Conservation (phyloP, 2,329 filamentous ascomycete species). For the Pestalotiopsis sp. region DNA sequence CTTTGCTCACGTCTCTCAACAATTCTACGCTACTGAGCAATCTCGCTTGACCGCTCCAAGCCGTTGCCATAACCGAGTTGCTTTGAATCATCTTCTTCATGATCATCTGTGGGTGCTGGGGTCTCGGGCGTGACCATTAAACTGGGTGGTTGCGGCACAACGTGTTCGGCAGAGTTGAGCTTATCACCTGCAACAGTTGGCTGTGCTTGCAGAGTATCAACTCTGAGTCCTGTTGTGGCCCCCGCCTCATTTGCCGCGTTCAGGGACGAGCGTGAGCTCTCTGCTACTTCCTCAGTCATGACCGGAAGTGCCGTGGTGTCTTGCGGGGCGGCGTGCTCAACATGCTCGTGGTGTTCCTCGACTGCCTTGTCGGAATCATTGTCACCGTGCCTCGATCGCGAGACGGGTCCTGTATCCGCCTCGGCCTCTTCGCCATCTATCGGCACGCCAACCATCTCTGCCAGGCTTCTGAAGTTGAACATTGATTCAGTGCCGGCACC, state of each 20-base stretch:
- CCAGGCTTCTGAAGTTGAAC: conserved; percentile 89
- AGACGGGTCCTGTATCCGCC: neutral
- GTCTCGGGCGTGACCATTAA: conserved; percentile 54
- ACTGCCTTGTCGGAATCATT: conserved; percentile 34
- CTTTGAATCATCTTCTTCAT: conserved; percentile 41
- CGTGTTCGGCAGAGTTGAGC: neutral
- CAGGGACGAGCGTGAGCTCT: neutral
- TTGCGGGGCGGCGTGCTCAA: conserved; percentile 27
- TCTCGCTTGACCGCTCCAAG: conserved; percentile 34
- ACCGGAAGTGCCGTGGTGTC: conserved; percentile 11
- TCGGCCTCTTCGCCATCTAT: conserved; percentile 46
- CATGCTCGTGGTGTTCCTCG: conserved; percentile 34
- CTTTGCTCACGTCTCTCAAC: neutral
- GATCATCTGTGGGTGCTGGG: conserved; percentile 37
- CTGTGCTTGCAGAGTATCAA: neutral
- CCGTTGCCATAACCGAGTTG: conserved; percentile 43
- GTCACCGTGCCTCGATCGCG: conserved; percentile 25
- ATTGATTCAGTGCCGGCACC: conserved; percentile 69
- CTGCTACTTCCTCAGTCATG: neutral
- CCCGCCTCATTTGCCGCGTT: neutral
- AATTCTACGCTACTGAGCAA: conserved; percentile 28
- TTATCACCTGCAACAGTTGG: neutral
- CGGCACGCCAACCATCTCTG: conserved; percentile 76
- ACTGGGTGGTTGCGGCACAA: neutral
- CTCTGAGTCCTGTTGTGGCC: neutral